Conservation (phyloP, 2,329 filamentous ascomycete species). For the Colletotrichum chrysophilum region DNA sequence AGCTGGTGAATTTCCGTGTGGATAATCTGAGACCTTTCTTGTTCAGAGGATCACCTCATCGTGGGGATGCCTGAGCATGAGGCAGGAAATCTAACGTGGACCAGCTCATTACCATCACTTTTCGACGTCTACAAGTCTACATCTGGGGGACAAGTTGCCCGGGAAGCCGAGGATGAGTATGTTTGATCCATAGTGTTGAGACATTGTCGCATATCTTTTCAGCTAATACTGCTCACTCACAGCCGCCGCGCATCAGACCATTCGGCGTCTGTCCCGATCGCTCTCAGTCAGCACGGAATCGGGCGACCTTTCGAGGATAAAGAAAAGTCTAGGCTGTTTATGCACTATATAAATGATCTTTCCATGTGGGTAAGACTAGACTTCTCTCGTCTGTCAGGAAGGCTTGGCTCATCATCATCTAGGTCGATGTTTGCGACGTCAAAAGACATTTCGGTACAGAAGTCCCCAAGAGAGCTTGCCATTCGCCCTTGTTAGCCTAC, state of each 20-base stretch:
- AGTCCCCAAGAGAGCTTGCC: conserved; percentile 43
- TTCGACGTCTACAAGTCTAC: neutral
- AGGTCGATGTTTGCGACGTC: conserved; percentile 48
- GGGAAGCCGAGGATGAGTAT: neutral
- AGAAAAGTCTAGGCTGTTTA: conserved; percentile 1
- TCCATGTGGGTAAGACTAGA: neutral
- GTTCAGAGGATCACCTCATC: neutral
- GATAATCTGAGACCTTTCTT: neutral
- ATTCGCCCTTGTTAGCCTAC: conserved; percentile 41
- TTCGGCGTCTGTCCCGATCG: neutral
- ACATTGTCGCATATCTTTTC: fast-evolving
- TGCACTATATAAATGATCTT: conserved; percentile 8
- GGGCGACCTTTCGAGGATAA: conserved; percentile 2
- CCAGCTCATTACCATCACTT: neutral
- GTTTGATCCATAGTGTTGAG: fast-evolving
- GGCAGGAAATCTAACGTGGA: neutral
- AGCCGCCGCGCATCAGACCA: neutral
- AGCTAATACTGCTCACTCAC: neutral
- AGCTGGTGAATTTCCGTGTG: fast-evolving
- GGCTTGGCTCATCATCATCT: neutral
- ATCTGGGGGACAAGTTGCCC: neutral
- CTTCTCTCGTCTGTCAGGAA: no score
- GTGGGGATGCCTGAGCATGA: neutral
- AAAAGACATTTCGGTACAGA: conserved; percentile 43
- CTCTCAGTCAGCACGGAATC: neutral